phyloP scores from a whole-genome alignment of 1,284 basidiomycete genomes.

The Puccinia triticina region DNA sequence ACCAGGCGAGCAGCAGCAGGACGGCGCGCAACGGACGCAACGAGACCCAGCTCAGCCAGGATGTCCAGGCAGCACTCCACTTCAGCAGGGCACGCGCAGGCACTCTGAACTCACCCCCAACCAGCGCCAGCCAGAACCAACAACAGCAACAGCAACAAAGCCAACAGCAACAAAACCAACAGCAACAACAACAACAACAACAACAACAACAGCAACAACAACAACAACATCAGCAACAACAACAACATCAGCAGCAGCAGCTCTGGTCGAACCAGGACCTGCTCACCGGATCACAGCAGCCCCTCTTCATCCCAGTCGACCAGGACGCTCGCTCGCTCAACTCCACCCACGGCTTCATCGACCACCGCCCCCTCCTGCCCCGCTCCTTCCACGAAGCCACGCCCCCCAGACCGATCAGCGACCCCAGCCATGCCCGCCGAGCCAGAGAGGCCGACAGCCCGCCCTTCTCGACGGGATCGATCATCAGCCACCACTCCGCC shows the following conservation, averaged over 20 bases:
- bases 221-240: too few species aligned
- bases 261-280: conserved; percentile 2
- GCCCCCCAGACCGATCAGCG: neutral
- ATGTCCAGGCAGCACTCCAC: conserved; percentile 80
- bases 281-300: neutral
- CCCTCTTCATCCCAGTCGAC: neutral
- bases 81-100: conserved; percentile 63
- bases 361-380: conserved; percentile 37
- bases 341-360: conserved; percentile 39
- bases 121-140: neutral
- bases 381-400: too few species aligned
- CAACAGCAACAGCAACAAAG: neutral
- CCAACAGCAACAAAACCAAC: neutral
- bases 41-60: conserved; percentile 77
- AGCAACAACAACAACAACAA: too few species aligned
- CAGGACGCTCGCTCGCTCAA: neutral
- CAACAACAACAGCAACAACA: neutral
- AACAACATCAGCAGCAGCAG: neutral
- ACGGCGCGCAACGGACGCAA: neutral
- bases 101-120: conserved; percentile 26
- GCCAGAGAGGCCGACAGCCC: neutral
- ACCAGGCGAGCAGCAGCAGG: neutral
- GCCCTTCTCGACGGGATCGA: neutral
- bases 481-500: neutral
- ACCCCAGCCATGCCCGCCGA: neutral